Conservation (phyloP, 208 protist species). For the Chromosphaera perkinsii region DNA sequence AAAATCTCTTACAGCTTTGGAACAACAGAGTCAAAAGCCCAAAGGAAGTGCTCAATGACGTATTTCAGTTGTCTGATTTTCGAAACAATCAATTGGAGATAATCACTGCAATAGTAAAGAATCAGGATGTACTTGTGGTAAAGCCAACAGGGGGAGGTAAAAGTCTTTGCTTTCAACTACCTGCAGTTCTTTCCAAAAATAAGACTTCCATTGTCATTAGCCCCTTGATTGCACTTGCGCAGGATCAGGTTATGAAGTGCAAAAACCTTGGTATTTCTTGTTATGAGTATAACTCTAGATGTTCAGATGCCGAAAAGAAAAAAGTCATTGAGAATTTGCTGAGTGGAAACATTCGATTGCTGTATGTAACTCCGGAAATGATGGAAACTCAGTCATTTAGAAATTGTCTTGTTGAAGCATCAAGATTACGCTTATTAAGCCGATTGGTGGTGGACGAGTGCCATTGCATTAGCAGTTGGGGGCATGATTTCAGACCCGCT, state of each 20-base stretch:
- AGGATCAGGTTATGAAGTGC: too few relatives aligned
- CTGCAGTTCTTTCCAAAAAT: conserved; percentile 15
- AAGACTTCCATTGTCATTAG: conserved; percentile 74
- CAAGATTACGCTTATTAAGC: conserved; percentile 24
- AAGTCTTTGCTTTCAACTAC: conserved; percentile 61
- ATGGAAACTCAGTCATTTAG: conserved; percentile 11
- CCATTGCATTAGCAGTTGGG: conserved; percentile 69
- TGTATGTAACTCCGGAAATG: conserved; percentile 64
- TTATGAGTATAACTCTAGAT: too few relatives aligned
- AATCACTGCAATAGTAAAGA: not conserved
- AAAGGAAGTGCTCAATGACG: too few relatives aligned
- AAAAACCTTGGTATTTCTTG: too few relatives aligned
- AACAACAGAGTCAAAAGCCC: too few relatives aligned
- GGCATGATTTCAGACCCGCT: conserved; percentile 66
- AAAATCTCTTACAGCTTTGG: too few relatives aligned
- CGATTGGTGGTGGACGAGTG: conserved; percentile 70
- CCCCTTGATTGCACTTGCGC: too few relatives aligned
- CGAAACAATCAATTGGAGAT: not conserved
- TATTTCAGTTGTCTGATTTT: not conserved
- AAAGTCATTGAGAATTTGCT: too few relatives aligned
- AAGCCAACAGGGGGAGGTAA: conserved; percentile 71
- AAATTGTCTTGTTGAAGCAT: conserved; percentile 17
- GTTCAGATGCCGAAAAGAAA: too few relatives aligned
- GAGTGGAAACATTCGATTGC: too few relatives aligned
- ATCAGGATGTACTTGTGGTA: conserved; percentile 79